These are phyloP conservation scores for Stagonosporopsis vannaccii DNA, from an alignment of 2,329 filamentous ascomycete genomes.

Conservation along the genomic window DNA sequence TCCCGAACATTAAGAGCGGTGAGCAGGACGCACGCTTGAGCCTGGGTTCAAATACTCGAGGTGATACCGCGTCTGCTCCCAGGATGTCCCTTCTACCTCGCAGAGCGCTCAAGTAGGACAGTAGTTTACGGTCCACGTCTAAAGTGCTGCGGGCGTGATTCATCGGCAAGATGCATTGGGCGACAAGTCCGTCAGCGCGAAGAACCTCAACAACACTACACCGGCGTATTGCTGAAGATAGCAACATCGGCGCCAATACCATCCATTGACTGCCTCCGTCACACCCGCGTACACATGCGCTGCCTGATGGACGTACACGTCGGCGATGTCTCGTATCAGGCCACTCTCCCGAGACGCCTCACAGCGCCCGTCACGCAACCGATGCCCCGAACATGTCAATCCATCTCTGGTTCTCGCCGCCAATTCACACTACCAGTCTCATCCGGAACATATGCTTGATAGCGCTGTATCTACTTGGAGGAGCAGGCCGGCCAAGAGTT, in stretches of 20 bases:
- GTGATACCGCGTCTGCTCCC: conserved; percentile 7
- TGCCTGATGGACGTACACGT: not conserved
- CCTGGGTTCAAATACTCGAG: conserved; percentile 3
- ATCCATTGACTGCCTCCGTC: not conserved
- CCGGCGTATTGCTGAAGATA: not conserved
- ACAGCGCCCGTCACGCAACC: not conserved
- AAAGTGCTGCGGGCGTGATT: not conserved
- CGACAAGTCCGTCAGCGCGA: conserved; percentile 10
- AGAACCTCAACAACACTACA: conserved; percentile 7
- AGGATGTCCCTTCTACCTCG: conserved; percentile 9
- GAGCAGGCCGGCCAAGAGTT: no score
- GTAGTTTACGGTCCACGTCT: not conserved
- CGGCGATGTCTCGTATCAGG: conserved; percentile 11
- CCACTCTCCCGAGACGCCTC: not conserved
- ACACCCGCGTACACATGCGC: not conserved
- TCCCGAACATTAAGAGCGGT: conserved; percentile 9
- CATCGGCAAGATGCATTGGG: conserved; percentile 8
- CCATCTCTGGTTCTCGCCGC: not conserved
- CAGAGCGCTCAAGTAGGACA: not conserved
- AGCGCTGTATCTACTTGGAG: no score
- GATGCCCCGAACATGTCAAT: not conserved
- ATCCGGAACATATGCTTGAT: no score
- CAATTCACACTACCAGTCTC: not conserved
- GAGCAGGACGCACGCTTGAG: conserved; percentile 15
- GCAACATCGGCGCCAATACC: not conserved